Base-by-base conservation (phyloP, 208 protist genomes). In the Acanthamoeba castellanii region DNA sequence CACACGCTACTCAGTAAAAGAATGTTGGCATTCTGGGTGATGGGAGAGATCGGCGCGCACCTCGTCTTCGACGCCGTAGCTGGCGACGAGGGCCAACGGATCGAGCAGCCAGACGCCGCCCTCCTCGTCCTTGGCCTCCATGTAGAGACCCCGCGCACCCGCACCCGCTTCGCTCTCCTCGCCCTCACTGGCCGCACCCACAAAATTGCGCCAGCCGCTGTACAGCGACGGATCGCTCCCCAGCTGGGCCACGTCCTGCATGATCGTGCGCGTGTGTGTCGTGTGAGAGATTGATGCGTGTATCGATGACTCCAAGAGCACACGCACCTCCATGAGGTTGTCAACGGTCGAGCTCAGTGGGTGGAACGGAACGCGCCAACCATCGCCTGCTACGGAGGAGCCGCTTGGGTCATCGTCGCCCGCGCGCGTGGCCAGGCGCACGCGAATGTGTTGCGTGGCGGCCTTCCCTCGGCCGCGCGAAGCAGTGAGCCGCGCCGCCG, bases 51-150 rank as follows among this genome's bases (percentile, higher is more conserved):
- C 22, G 68, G n/a, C 4, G 37, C 74, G 18, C 14, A 84, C 74
- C 37, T 50, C 74, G 25, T 84, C 74, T 55, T 84, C 74, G n/a
- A 84, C 34, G 74, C 74, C 45, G 74, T 84, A 84, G 74, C 45
- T 30, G 25, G 42, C 30, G 74, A 84, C 37, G 42, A 84, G 74
- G 27, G 74, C 74, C 5, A 14, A 84, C 6, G 74, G 74, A 13
- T 84, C 45, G 42, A 47, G 74, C 27, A 84, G 74, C 74, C 74
- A 84, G n/a, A 84, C 74, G 25, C 27, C 74, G 18, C 74, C 74
- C 42, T 52, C 45, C n/a, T 84, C 74, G 45, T 84, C 74, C 74
- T 84, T 84, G 45, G 74, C 42, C 18, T 84, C 42, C 37, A n/a
- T 27, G 32, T 52, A 84, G 37, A 84, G 74, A 18, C 22, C 32